Evolutionary conservation across 257 asterid species (phyloP).

Genomic region (Coffea canephora): DNA sequence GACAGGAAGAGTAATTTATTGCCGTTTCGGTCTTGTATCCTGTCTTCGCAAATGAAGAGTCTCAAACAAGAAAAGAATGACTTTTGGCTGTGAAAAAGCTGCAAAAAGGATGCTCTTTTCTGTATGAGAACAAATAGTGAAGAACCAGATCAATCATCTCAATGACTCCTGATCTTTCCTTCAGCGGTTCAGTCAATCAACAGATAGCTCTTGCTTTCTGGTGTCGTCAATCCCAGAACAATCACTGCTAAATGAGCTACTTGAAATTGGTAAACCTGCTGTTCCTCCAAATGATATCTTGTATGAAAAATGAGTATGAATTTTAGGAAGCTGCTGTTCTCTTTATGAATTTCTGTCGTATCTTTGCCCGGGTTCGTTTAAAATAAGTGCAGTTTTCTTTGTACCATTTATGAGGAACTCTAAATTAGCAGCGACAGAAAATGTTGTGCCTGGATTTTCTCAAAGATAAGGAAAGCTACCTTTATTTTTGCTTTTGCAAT

Average conservation of each 20-base stretch:
- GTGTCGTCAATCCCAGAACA: background rate
- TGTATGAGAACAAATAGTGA: slow-evolving; percentile 23
- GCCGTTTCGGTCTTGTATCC: background rate
- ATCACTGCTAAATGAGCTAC: background rate
- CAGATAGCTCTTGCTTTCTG: slow-evolving; percentile 6
- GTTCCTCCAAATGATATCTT: background rate
- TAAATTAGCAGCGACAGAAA: background rate
- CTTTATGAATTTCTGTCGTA: background rate
- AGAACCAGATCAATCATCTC: slow-evolving; percentile 24
- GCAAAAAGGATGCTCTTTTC: slow-evolving; percentile 28
- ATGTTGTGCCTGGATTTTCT: background rate
- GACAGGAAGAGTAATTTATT: background rate
- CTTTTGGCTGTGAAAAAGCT: slow-evolving; percentile 24
- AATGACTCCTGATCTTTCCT: slow-evolving; percentile 22
- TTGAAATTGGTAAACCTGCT: slow-evolving; percentile 12
- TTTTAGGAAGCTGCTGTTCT: background rate
- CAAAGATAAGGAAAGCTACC: background rate
- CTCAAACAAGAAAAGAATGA: slow-evolving; percentile 13
- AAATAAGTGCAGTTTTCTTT: background rate
- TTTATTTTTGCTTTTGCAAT: slow-evolving; percentile 5
- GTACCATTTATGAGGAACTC: background rate
- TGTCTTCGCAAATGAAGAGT: slow-evolving; percentile 14
- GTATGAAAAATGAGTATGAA: background rate
- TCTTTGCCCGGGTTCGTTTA: background rate
- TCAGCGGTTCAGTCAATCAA: slow-evolving; percentile 20